Percentiles rank a stretch among this genome's conserved stretches.
Conservation (phyloP, 352 stramenopile species). For the Phytophthora crassamura region DNA sequence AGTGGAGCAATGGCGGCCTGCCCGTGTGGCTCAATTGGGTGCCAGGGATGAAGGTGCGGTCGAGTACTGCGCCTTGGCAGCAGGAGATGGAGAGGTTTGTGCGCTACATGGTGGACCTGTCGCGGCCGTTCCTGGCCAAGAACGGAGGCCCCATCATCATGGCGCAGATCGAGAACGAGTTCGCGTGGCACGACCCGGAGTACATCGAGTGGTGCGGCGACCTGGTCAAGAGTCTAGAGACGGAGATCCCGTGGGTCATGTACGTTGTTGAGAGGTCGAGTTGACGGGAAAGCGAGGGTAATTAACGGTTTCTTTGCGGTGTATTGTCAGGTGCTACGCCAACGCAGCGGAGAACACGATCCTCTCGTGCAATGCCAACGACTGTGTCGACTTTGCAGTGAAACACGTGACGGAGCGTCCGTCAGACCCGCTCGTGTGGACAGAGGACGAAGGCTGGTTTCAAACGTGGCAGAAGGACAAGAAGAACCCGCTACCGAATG, state of each 20-base stretch:
- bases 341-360: conserved; percentile 74
- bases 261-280: conserved; percentile 28
- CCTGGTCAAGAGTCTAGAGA: conserved; percentile 58
- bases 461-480: conserved; percentile 59
- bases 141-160: conserved; percentile 76
- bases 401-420: conserved; percentile 52
- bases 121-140: conserved; percentile 64
- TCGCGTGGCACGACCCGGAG: conserved; percentile 49
- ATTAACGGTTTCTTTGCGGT: not conserved
- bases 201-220: conserved; percentile 68
- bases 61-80: conserved; percentile 49
- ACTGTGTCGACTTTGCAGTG: conserved; percentile 68
- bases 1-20: conserved; percentile 73
- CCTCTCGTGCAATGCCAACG: conserved; percentile 67
- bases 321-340: conserved; percentile 56
- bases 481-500: conserved; percentile 38
- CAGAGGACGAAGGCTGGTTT: conserved; percentile 81
- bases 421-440: conserved; percentile 71
- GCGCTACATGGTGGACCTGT: conserved; percentile 65
- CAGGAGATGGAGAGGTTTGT: conserved; percentile 72
- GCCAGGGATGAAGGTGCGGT: conserved; percentile 51
- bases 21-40: conserved; percentile 71
- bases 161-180: conserved; percentile 80
- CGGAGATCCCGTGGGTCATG: conserved; percentile 79
- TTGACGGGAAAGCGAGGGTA: not conserved